Evolutionary conservation across 768 basidiomycete species (phyloP).

Genomic region (Boletus pseudopeckii): DNA sequence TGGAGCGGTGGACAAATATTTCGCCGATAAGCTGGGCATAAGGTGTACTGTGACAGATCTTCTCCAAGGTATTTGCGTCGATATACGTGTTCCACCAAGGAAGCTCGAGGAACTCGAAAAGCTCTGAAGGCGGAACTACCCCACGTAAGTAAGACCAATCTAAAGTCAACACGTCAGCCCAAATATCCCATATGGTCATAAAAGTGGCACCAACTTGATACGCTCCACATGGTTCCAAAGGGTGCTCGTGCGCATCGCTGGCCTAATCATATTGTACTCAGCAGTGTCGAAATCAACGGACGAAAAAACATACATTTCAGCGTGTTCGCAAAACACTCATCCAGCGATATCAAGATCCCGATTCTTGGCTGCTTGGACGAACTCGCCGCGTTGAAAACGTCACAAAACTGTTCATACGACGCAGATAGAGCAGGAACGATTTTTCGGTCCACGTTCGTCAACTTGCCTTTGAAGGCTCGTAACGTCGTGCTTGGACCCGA

Average conservation of each 20-base stretch:
- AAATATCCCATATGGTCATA: background rate
- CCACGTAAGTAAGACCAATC: constrained; percentile 20
- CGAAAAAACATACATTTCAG: constrained; percentile 8
- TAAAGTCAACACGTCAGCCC: background rate
- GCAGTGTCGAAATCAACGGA: background rate
- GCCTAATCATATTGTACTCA: constrained; percentile 1
- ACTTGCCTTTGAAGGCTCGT: constrained; percentile 11
- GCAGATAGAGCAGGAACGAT: background rate
- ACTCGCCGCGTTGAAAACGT: background rate
- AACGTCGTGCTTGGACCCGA: constrained; percentile 7
- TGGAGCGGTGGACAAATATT: constrained; percentile 3
- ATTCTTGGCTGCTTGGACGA: background rate
- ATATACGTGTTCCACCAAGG: constrained; percentile 16
- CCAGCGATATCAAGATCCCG: background rate
- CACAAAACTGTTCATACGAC: constrained; percentile 12
- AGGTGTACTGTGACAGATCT: constrained; percentile 5
- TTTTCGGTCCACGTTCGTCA: constrained; percentile 7
- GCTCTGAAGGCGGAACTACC: constrained; percentile 6
- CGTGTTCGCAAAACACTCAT: background rate
- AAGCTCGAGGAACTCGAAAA: constrained; percentile 11
- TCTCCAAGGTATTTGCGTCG: background rate
- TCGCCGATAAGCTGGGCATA: constrained; percentile 6
- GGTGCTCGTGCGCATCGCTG: background rate
- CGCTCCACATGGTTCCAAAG: constrained; percentile 4
- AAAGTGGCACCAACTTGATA: constrained; percentile 7